Evolutionary conservation across 495 filamentous ascomycete species (phyloP).

Genomic region (Poronia punctata): DNA sequence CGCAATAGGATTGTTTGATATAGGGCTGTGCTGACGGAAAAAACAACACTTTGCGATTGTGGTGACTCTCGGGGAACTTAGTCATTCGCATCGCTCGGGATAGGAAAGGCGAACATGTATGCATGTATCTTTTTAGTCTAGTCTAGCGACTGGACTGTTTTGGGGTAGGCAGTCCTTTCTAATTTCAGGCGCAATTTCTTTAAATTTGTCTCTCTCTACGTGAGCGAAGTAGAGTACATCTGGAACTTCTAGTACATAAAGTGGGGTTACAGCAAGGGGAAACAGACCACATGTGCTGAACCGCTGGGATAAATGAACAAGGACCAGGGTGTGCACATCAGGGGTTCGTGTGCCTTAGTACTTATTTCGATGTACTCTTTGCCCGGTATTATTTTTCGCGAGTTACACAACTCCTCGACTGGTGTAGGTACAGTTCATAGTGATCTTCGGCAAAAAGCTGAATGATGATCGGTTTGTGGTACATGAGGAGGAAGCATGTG

Average conservation of each 20-base stretch:
- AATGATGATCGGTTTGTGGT: too few species aligned
- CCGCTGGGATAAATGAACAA: conserved; percentile 4
- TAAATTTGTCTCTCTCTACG: conserved; percentile 3
- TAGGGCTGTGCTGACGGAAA: too few species aligned
- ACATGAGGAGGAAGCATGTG: too few species aligned
- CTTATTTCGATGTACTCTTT: conserved; percentile 13
- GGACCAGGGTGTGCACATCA: conserved; percentile 2
- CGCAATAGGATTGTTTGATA: too few species aligned
- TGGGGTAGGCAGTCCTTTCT: conserved; percentile 10
- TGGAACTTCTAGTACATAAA: neutral
- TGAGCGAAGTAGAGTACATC: conserved; percentile 5
- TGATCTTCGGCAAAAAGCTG: too few species aligned
- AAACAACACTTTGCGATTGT: too few species aligned
- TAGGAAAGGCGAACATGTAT: too few species aligned
- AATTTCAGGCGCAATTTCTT: conserved; percentile 14
- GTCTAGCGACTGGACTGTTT: conserved; percentile 11
- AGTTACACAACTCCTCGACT: too few species aligned
- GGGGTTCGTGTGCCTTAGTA: neutral
- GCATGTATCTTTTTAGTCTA: too few species aligned
- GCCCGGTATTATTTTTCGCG: neutral
- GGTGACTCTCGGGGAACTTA: too few species aligned
- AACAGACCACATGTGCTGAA: conserved; percentile 9
- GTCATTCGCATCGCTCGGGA: too few species aligned
- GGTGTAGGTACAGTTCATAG: too few species aligned
- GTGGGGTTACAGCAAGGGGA: neutral